Evolutionary conservation across 2,329 filamentous ascomycete species (phyloP), one percentile per base, ranked within the genome.

Genomic region (Claviceps digitariae): DNA sequence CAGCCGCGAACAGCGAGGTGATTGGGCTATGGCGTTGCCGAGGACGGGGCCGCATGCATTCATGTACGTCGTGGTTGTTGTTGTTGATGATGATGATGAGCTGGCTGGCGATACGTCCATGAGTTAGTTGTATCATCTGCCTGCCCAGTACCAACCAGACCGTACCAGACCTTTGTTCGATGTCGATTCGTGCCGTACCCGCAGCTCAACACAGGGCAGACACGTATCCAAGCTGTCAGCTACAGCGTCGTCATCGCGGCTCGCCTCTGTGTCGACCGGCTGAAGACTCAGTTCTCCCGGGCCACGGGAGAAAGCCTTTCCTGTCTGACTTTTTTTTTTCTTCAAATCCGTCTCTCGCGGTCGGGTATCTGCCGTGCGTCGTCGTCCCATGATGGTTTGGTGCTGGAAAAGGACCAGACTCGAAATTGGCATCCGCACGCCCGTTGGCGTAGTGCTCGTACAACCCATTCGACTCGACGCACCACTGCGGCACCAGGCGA

Each of bases 391-490:
- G 40, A n/a, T 43, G 21, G 40, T 6, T 21, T 34, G 31, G 31
- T 34, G 31, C 31, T 43, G 40, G 21, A 21, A 43, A 21, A 9
- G n/a, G n/a, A n/a, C n/a, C n/a, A n/a, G 21, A 43, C 40, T 43
- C 40, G 40, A 43, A 13, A 43, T 45, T 45, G 43, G 43, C 15
- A 17, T 46, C 44, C 53, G 46, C 45, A 52, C 29, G 40, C 45
- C 50, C 49, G 50, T 38, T 52, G 31, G 13, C 36, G 46, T 49
- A 44, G 41, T 46, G 23, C 36, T 51, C 53, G 49, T 29, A 48
- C 36, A 45, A 38, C 44, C 43, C 13, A 38, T 38, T 47, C 23
- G 20, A 41, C 48, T 51, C 44, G 31, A 52, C 31, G 21, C 41
- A 13, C 34, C 12, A 38, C 27, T 29, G 31, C 48, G 21, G 41